Conservation (phyloP, 1,139 yeast genomes). For the Sugiyamaella grinbergsii region DNA sequence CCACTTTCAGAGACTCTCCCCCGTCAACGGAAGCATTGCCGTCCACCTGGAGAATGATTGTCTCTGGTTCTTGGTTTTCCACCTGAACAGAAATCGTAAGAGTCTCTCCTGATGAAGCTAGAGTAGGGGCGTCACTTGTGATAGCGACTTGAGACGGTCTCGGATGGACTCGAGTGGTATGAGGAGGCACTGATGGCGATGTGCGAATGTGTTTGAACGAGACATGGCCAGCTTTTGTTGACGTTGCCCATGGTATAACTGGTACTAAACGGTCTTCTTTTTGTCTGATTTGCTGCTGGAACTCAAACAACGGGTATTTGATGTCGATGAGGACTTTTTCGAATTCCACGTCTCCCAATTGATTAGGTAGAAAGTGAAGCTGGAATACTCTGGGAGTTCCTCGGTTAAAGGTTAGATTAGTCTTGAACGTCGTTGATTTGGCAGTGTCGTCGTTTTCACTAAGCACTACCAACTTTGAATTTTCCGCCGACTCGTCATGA, state of each 20-base stretch:
- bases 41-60: slow-evolving; percentile 30
- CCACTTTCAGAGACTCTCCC: slow-evolving; percentile 22
- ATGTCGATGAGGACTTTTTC: slow-evolving; percentile 14
- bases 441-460: slow-evolving; percentile 15
- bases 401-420: slow-evolving; percentile 34
- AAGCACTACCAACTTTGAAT: slow-evolving; percentile 12
- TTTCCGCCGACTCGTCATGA: slow-evolving; percentile 24
- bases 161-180: slow-evolving; percentile 32
- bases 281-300: slow-evolving; percentile 17
- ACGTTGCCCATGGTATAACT: slow-evolving; percentile 18
- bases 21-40: slow-evolving; percentile 30
- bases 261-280: neutral
- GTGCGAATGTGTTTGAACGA: slow-evolving; percentile 15
- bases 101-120: slow-evolving; percentile 39
- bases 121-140: slow-evolving; percentile 26
- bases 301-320: slow-evolving; percentile 18
- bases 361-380: slow-evolving; percentile 32
- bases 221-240: neutral
- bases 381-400: slow-evolving; percentile 34
- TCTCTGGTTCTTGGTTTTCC: slow-evolving; percentile 38
- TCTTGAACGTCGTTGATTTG: slow-evolving; percentile 14
- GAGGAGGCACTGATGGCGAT: slow-evolving; percentile 6
- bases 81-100: slow-evolving; percentile 29
- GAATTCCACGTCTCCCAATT: slow-evolving; percentile 30
- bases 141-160: slow-evolving; percentile 37